phyloP scores from a whole-genome alignment of 176 grass and related monocot genomes.

The Carex cristatella region DNA sequence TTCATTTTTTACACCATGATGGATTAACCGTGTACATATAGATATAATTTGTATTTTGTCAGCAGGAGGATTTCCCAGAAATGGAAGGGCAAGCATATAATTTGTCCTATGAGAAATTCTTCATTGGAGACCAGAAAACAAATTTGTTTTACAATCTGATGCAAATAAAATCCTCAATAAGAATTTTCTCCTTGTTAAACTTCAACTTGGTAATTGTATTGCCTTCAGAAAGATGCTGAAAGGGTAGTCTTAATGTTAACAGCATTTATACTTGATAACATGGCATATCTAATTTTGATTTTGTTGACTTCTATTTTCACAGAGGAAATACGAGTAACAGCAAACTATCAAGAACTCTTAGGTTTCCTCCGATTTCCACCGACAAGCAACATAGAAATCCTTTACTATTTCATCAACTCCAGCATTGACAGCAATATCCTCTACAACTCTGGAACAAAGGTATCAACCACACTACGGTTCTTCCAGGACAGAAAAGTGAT shows the following conservation, averaged over 20 bases:
- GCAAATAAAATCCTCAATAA: not conserved
- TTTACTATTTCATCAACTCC: conserved; percentile 8
- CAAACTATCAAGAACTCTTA: not conserved
- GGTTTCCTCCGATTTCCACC: not conserved
- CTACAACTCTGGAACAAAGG: not conserved
- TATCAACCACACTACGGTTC: conserved; percentile 4
- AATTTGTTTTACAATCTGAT: not conserved
- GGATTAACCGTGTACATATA: not conserved
- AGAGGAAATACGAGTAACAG: conserved; percentile 6
- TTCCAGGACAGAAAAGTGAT: not conserved
- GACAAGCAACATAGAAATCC: conserved; percentile 15
- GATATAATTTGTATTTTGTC: not conserved
- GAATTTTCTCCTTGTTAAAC: not conserved
- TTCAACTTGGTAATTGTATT: not conserved
- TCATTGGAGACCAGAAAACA: not conserved
- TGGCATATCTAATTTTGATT: not conserved
- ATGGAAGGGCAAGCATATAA: too few species aligned
- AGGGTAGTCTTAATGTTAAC: not conserved
- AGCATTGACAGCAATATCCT: conserved; percentile 2
- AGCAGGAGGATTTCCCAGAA: not conserved
- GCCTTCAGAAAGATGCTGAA: not conserved
- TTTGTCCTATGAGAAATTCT: not conserved
- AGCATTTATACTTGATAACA: not conserved
- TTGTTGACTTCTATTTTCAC: not conserved
- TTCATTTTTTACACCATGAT: not conserved